Evolutionary conservation across 2,329 filamentous ascomycete genomes (phyloP).

Genomic region (Albifimbria verrucaria): DNA sequence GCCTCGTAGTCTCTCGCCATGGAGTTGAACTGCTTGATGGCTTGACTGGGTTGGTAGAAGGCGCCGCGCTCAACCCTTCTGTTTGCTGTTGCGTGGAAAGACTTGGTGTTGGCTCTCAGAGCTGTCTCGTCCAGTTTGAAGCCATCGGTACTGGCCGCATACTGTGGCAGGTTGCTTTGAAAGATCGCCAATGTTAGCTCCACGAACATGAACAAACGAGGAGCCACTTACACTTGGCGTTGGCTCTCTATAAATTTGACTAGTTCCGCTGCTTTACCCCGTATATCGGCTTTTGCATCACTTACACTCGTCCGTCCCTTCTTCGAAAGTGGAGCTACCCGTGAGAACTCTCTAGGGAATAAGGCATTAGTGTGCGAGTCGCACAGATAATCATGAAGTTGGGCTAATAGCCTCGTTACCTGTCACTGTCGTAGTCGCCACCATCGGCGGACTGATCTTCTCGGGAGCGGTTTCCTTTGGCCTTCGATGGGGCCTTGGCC

Average conservation of each 20-base stretch:
- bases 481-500: not conserved
- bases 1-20: constrained; percentile 19
- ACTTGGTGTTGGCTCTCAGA: not conserved
- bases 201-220: too few species aligned
- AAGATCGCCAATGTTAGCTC: too few species aligned
- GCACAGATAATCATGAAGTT: too few species aligned
- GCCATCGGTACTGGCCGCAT: not conserved
- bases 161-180: not conserved
- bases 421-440: not conserved
- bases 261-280: constrained; percentile 16
- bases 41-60: not conserved
- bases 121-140: not conserved
- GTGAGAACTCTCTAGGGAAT: not conserved
- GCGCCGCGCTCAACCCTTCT: not conserved
- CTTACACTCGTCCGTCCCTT: constrained; percentile 9
- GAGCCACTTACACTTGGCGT: not conserved
- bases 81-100: not conserved
- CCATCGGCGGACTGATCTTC: not conserved
- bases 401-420: too few species aligned
- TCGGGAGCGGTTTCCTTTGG: not conserved
- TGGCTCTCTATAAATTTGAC: constrained; percentile 17
- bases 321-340: not conserved
- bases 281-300: constrained; percentile 18
- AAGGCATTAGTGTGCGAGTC: too few species aligned
- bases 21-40: constrained; percentile 15